A percentile compares a stretch with the other conserved stretches of the same genome.
These are phyloP conservation scores for Taiozyma sp. DNA, from an alignment of 1,139 yeast species.

Conservation along the genomic window DNA sequence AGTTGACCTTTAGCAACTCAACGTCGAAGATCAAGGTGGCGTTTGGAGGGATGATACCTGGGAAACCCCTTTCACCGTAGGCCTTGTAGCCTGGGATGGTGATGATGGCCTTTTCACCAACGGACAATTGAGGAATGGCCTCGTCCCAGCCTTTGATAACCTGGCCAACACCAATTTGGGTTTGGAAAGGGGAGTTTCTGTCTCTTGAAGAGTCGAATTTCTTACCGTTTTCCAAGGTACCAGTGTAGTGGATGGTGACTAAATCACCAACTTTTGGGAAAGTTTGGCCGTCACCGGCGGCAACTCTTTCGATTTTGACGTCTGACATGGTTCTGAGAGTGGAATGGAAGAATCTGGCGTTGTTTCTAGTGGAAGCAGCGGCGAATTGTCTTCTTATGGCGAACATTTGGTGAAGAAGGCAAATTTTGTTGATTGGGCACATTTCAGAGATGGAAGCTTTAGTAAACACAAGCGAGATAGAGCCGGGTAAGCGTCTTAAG, in stretches of 20 bases:
- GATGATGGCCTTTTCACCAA: constrained; percentile 88
- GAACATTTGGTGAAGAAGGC: not conserved
- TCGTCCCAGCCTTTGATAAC: constrained; percentile 97
- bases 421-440: not conserved
- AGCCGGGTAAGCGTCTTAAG: not conserved
- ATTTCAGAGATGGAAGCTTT: not conserved
- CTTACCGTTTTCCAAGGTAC: constrained; percentile 90
- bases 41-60: constrained; percentile 93
- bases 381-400: not conserved
- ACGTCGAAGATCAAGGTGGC: constrained; percentile 93
- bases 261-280: constrained; percentile 84
- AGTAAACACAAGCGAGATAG: not conserved
- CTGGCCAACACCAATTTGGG: constrained; percentile 92
- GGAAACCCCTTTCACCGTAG: constrained; percentile 92
- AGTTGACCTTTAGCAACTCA: constrained; percentile 80
- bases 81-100: constrained; percentile 93
- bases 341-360: constrained; percentile 15
- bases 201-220: constrained; percentile 93
- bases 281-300: constrained; percentile 71
- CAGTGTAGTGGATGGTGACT: constrained; percentile 92
- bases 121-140: constrained; percentile 82
- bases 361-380: not conserved
- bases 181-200: constrained; percentile 92
- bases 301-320: constrained; percentile 36
- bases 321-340: constrained; percentile 24